Conservation (phyloP, 768 basidiomycete genomes). For the Clitopilus hobsonii region DNA sequence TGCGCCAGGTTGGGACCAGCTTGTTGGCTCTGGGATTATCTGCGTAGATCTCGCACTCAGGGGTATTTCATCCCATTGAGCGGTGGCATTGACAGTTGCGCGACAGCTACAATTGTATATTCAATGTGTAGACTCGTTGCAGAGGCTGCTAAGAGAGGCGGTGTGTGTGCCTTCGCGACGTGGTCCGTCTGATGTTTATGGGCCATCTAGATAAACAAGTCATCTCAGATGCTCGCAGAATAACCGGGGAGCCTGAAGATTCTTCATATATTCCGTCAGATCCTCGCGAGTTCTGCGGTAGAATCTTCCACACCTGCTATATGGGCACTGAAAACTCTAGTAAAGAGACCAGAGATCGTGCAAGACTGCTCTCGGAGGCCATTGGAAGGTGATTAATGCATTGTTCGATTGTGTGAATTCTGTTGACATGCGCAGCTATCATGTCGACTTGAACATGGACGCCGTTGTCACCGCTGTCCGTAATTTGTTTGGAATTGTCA, state of each 20-base stretch:
- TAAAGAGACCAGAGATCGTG: constrained; percentile 76
- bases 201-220: constrained; percentile 66
- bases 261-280: constrained; percentile 85
- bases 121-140: constrained; percentile 94
- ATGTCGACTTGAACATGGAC: constrained; percentile 96
- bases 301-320: constrained; percentile 97
- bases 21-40: constrained; percentile 99
- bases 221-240: constrained; percentile 85
- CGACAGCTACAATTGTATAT: constrained; percentile 91
- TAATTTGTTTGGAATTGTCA: constrained; percentile 80
- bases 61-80: constrained; percentile 96
- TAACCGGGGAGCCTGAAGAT: constrained; percentile 76
- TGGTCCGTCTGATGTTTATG: background rate
- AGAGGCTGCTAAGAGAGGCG: constrained; percentile 68
- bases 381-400: constrained; percentile 72
- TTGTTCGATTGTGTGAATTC: background rate
- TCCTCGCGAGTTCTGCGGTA: constrained; percentile 76
- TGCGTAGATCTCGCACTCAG: constrained; percentile 86
- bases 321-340: constrained; percentile 99
- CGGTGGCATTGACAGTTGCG: constrained; percentile 96
- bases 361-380: constrained; percentile 80
- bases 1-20: constrained; percentile 86
- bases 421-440: constrained; percentile 56
- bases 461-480: constrained; percentile 79
- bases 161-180: constrained; percentile 35